phyloP scores from a whole-genome alignment of 345 rosid genomes.

The Eucalyptus viminalis region DNA sequence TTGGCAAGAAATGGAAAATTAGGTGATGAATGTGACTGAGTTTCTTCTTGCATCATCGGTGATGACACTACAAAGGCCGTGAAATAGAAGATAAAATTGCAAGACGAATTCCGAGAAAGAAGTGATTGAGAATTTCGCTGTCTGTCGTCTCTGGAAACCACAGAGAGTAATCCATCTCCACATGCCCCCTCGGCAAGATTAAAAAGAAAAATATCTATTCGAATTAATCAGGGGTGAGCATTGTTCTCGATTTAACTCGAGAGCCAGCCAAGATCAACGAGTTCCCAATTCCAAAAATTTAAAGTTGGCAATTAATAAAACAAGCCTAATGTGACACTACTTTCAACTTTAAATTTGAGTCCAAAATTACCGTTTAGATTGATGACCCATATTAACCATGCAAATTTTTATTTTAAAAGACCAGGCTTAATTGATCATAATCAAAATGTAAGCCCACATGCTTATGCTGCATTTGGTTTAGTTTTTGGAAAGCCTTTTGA shows the following conservation, averaged over 20 bases:
- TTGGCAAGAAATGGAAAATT: background rate
- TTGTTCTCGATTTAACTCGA: rapidly evolving
- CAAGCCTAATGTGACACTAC: rapidly evolving
- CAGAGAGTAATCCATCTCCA: background rate
- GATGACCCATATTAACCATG: background rate
- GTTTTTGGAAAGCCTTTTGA: background rate
- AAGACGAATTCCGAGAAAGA: background rate
- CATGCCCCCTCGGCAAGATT: background rate
- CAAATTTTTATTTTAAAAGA: background rate
- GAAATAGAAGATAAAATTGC: background rate
- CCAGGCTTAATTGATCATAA: background rate
- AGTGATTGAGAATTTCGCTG: background rate
- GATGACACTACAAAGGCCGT: background rate
- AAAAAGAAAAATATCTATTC: background rate
- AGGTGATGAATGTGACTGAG: background rate
- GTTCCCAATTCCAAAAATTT: background rate
- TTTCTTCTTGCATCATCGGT: background rate
- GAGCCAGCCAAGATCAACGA: background rate
- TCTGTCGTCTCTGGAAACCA: background rate
- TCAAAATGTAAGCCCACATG: background rate
- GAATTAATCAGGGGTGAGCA: background rate
- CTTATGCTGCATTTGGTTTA: background rate
- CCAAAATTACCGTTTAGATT: background rate
- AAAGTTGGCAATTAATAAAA: background rate
- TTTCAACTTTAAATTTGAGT: background rate